Base-by-base conservation (phyloP, 148 eudicot species). In the Euryodendron excelsum region DNA sequence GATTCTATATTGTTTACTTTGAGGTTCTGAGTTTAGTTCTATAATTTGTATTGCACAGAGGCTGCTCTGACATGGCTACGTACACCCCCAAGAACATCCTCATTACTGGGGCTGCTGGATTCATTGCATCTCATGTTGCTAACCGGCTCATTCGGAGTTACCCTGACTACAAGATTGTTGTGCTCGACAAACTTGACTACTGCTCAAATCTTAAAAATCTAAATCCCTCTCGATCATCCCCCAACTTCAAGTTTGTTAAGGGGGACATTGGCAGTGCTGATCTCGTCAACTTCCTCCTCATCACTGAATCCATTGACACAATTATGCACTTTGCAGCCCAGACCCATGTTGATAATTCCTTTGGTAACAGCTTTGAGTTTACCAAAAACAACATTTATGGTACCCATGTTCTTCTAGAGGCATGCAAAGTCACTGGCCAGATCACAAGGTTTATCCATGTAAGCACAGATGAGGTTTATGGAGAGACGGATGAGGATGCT, bases 401-500 rank as follows among this genome's bases (percentile, higher is more conserved):
- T 12, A 89, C 91, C 14, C 91, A 89, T 58, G 91, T 89, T 37
- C 89, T 89, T 48, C 74, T 89, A 34, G 91, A 89, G 77, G 91
- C 91, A 47, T 89, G 91, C 82, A 89, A 89, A 72, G 91, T 89
- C 72, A 89, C 91, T 47, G 89, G 91, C 70, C 91, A 86, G 82
- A 86, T 89, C 69, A 86, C 80, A 82, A 83, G 91, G 84, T 89
- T 89, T 58, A 89, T 89, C 77, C 91, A 89, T 77, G 91, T 89
- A 6, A 89, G 91, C 85, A 89, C 91, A 1, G 91, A 89, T 78
- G 91, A 89, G 83, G 91, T 89, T 17, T 89, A 89, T 58, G 91
- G 91, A 21, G 91, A 90, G 81, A 90, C 93, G 3, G 93, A 90
- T 23, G 88, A 90, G 79, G 93, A 90, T 83, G 93, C 93, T n/a